Conservation (phyloP, 1,284 basidiomycete species). For the Trametes sp. region DNA sequence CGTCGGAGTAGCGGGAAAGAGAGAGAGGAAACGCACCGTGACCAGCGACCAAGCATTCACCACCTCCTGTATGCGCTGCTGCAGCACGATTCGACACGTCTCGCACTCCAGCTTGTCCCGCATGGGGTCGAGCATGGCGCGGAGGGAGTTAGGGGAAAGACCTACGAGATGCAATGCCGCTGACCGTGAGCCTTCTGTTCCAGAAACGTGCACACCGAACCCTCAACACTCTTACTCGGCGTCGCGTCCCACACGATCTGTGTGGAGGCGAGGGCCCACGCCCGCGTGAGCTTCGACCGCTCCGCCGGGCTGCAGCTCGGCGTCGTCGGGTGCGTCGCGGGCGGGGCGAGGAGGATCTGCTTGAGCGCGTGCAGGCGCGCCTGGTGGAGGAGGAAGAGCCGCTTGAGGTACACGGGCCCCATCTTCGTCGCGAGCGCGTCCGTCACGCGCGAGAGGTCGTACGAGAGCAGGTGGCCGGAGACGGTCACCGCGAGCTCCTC, state of each 20-base stretch:
- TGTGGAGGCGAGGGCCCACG: constrained; percentile 47
- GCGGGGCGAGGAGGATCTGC: constrained; percentile 44
- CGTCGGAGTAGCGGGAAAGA: background rate
- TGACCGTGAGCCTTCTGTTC: constrained; percentile 11
- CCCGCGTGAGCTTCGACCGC: constrained; percentile 41
- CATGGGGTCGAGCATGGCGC: constrained; percentile 38
- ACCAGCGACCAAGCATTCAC: constrained; percentile 76
- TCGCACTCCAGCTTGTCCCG: constrained; percentile 43
- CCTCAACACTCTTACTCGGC: constrained; percentile 38
- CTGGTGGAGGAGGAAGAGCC: constrained; percentile 50
- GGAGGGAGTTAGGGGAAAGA: constrained; percentile 37
- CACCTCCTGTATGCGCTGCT: constrained; percentile 67
- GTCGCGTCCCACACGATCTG: constrained; percentile 47
- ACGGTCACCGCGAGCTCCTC: constrained; percentile 45
- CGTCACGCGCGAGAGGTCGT: constrained; percentile 41
- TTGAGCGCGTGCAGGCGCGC: constrained; percentile 47
- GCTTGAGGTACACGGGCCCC: constrained; percentile 49
- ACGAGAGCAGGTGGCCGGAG: constrained; percentile 47
- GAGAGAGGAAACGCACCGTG: constrained; percentile 53
- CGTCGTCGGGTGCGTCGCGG: constrained; percentile 41
- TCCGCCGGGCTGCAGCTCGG: constrained; percentile 38
- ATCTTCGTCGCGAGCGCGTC: constrained; percentile 46
- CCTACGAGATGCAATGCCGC: constrained; percentile 28
- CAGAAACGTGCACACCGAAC: background rate
- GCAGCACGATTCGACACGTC: constrained; percentile 61